Evolutionary conservation across 345 rosid genomes (phyloP).

Genomic region (Eucalyptus urophylla): DNA sequence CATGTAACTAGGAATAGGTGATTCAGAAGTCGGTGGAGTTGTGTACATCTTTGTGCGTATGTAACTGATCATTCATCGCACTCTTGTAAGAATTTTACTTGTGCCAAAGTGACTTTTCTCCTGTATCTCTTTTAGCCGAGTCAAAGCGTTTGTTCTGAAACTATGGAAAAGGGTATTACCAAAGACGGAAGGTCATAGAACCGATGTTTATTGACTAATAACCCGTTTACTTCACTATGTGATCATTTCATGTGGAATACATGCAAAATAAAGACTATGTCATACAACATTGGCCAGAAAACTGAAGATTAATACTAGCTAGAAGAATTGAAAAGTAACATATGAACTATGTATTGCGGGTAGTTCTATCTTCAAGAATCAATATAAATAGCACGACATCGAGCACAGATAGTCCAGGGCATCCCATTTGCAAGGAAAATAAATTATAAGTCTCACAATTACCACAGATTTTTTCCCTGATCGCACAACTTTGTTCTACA

Average conservation of each 20-base stretch:
- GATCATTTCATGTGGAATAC: not conserved
- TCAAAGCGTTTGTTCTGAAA: not conserved
- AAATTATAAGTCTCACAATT: not conserved
- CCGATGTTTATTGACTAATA: not conserved
- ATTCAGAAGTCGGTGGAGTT: not conserved
- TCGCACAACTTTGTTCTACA: not conserved
- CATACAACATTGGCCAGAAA: not conserved
- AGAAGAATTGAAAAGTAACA: not conserved
- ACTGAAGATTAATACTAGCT: not conserved
- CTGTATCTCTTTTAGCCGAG: not conserved
- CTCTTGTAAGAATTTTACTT: not conserved
- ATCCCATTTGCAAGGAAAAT: not conserved
- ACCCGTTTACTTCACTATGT: not conserved
- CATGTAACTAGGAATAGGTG: not conserved
- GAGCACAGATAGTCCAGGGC: not conserved
- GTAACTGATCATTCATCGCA: not conserved
- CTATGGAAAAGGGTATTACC: not conserved
- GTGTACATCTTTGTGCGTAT: not conserved
- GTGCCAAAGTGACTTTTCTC: not conserved
- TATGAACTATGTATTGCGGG: not conserved
- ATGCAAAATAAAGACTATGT: not conserved
- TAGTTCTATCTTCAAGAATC: not conserved
- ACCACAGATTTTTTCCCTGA: not conserved
- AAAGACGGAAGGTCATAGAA: not conserved
- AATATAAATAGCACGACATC: not conserved